Conservation (phyloP, 2,329 filamentous ascomycete genomes). For the Hymenoscyphus salicellus region DNA sequence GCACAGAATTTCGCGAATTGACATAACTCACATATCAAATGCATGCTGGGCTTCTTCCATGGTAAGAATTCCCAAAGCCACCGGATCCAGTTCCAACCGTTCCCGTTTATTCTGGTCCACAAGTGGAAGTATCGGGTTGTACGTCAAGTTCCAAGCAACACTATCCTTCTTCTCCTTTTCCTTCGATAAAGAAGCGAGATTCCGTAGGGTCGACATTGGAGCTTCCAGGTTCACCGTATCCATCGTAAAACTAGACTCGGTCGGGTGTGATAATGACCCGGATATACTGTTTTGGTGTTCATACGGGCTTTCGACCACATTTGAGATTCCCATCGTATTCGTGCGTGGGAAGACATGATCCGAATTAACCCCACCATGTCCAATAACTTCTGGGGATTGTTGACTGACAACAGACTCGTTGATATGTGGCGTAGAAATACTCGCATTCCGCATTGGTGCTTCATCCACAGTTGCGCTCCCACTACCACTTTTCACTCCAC, state of each 20-base stretch:
- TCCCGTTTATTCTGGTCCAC: neutral
- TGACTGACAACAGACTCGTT: neutral
- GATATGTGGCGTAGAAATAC: neutral
- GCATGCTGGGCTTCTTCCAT: neutral
- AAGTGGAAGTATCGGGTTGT: neutral
- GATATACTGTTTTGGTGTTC: neutral
- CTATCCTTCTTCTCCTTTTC: constrained; percentile 3
- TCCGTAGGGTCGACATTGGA: constrained; percentile 28
- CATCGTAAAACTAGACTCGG: constrained; percentile 14
- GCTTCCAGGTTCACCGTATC: constrained; percentile 25
- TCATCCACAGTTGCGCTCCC: neutral
- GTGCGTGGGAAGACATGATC: too few relatives aligned
- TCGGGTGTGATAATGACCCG: neutral
- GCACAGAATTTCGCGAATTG: too few relatives aligned
- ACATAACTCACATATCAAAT: neutral
- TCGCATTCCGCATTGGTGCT: neutral
- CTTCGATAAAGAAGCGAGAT: constrained; percentile 19
- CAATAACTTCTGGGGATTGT: neutral
- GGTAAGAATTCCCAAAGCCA: neutral
- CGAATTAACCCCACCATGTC: too few relatives aligned
- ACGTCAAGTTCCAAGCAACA: neutral
- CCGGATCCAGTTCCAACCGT: neutral
- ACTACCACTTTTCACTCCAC: neutral
- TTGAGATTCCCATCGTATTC: neutral
- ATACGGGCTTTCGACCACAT: neutral